Conservation (phyloP, 2,329 filamentous ascomycete genomes). For the Cladorrhinum sp. region DNA sequence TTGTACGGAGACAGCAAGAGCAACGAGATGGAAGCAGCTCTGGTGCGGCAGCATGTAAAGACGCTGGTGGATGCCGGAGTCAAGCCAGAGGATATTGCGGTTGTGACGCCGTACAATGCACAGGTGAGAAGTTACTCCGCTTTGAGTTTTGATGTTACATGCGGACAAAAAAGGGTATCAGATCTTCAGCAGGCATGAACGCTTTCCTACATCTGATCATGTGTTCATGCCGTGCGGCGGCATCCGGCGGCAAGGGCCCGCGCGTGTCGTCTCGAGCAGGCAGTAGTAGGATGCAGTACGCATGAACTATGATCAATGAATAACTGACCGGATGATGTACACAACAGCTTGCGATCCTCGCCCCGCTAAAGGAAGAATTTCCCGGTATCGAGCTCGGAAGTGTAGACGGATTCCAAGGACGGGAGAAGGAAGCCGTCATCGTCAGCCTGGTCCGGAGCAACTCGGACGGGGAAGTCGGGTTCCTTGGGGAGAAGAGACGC, state of each 20-base stretch:
- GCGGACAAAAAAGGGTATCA: not conserved
- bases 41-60: conserved; percentile 75
- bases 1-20: conserved; percentile 68
- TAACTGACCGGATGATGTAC: conserved; percentile 16
- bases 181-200: conserved; percentile 4
- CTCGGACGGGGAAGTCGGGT: conserved; percentile 80
- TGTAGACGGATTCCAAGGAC: conserved; percentile 90
- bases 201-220: conserved; percentile 1
- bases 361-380: conserved; percentile 75
- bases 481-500: conserved; percentile 85
- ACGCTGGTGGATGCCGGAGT: conserved; percentile 77
- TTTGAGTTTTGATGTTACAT: conserved; percentile 8
- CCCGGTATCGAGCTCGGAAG: conserved; percentile 91
- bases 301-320: not conserved
- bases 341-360: conserved; percentile 68
- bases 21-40: conserved; percentile 83
- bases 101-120: conserved; percentile 95
- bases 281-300: conserved; percentile 19
- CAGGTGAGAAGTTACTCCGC: too few relatives aligned
- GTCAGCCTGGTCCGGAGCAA: conserved; percentile 95
- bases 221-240: conserved; percentile 18
- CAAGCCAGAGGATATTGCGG: conserved; percentile 78
- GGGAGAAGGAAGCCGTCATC: conserved; percentile 93
- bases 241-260: not conserved
- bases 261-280: too few relatives aligned